Percentiles rank a stretch among this genome's conserved stretches.
Evolutionary conservation across 768 basidiomycete genomes (phyloP).

Genomic region (Lanmaoa rubissima): DNA sequence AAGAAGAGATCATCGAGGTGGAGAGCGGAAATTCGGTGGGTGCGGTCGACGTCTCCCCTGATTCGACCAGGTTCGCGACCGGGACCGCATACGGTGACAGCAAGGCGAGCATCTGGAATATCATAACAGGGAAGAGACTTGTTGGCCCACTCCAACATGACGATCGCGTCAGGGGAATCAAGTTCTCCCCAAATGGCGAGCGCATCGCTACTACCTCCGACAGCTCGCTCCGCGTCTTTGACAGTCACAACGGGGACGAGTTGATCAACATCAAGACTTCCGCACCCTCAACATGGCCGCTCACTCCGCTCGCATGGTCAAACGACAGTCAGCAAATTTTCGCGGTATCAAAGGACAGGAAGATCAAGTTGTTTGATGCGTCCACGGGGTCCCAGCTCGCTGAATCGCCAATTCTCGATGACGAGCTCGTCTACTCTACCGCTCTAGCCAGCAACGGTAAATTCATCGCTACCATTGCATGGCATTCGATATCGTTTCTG

Average conservation of each 20-base stretch:
- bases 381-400: neutral
- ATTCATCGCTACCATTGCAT: neutral
- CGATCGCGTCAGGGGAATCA: too few relatives aligned
- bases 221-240: neutral
- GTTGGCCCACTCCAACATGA: too few relatives aligned
- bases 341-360: neutral
- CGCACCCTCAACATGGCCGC: too few relatives aligned
- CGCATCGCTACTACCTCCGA: fast-evolving
- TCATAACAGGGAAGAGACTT: too few relatives aligned
- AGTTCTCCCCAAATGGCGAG: neutral
- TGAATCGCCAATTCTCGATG: neutral
- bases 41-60: neutral
- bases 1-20: neutral
- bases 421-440: neutral
- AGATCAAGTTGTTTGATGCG: neutral
- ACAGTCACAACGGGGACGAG: neutral
- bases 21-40: neutral
- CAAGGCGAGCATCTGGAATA: too few relatives aligned
- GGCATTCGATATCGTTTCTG: neutral
- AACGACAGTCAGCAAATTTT: neutral
- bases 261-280: neutral
- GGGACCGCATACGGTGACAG: neutral
- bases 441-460: neutral
- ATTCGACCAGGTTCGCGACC: neutral
- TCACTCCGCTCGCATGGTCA: neutral